Conservation (phyloP, 1,139 yeast species). For the Geotrichum bryndzae region DNA sequence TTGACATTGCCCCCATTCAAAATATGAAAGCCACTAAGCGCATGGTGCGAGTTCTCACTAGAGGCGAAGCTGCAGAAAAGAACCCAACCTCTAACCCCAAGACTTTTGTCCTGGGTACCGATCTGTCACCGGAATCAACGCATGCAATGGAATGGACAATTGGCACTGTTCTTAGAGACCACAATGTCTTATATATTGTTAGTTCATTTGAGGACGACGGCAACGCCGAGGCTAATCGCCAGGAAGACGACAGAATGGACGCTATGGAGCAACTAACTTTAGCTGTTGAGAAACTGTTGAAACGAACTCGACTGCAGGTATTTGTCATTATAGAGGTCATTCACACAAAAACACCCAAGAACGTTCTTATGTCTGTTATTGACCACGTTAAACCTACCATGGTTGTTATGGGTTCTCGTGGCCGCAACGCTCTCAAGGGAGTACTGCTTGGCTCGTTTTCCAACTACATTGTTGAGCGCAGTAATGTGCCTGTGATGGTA, state of each 20-base stretch:
- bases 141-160: slow-evolving; percentile 8
- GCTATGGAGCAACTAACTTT: not conserved
- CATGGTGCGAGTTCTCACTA: not conserved
- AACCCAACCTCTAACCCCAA: not conserved
- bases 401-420: slow-evolving; percentile 7
- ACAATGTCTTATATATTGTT: slow-evolving; percentile 1
- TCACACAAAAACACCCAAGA: not conserved
- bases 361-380: not conserved
- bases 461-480: slow-evolving; percentile 1
- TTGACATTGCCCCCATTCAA: not conserved
- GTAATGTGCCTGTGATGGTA: slow-evolving; percentile 7
- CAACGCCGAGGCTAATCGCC: not conserved
- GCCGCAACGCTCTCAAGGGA: slow-evolving; percentile 1
- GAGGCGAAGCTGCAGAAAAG: not conserved
- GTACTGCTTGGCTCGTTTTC: slow-evolving; percentile 1
- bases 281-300: not conserved
- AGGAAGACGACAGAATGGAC: not conserved
- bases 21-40: slow-evolving; percentile 1
- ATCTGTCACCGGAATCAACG: slow-evolving; percentile 2
- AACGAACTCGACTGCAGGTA: not conserved
- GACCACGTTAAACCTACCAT: slow-evolving; percentile 3
- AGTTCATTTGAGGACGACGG: slow-evolving; percentile 1
- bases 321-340: slow-evolving; percentile 3
- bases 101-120: slow-evolving; percentile 4
- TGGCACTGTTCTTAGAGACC: not conserved